These are phyloP conservation scores for Tylopilus vinaceipallidus DNA, from an alignment of 768 basidiomycete species.

Conservation along the genomic window DNA sequence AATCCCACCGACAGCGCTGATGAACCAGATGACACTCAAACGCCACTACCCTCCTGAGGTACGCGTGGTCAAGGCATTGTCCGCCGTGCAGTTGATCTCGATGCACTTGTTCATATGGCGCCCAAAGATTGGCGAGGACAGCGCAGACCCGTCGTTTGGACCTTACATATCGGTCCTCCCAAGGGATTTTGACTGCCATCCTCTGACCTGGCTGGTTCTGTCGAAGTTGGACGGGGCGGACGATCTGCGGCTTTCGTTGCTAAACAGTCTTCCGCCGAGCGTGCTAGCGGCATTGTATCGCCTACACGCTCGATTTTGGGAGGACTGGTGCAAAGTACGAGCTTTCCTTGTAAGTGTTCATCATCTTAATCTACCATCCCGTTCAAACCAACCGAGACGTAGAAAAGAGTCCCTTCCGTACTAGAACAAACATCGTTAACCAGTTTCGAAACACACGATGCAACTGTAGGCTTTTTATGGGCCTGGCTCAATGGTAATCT, in stretches of 20 bases:
- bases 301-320: constrained; percentile 47
- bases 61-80: constrained; percentile 33
- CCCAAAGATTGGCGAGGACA: constrained; percentile 41
- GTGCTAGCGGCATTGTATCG: constrained; percentile 40
- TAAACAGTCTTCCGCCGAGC: constrained; percentile 49
- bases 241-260: constrained; percentile 28
- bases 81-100: constrained; percentile 74
- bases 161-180: constrained; percentile 84
- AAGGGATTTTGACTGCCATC: constrained; percentile 69
- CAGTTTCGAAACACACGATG: constrained; percentile 6
- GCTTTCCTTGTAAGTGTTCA: constrained; percentile 49
- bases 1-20: constrained; percentile 65
- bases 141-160: constrained; percentile 56
- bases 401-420: constrained; percentile 9
- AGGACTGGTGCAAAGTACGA: constrained; percentile 57
- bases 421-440: not conserved
- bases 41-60: constrained; percentile 49
- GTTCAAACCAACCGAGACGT: not conserved
- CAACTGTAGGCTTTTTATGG: constrained; percentile 63
- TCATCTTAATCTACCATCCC: not conserved
- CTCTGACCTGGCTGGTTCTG: constrained; percentile 68
- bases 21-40: constrained; percentile 71
- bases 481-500: constrained; percentile 84
- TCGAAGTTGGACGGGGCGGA: constrained; percentile 18
- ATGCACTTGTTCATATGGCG: constrained; percentile 75